Evolutionary conservation across 805 yeast genomes (phyloP).

Genomic region (Suhomyces sp.): DNA sequence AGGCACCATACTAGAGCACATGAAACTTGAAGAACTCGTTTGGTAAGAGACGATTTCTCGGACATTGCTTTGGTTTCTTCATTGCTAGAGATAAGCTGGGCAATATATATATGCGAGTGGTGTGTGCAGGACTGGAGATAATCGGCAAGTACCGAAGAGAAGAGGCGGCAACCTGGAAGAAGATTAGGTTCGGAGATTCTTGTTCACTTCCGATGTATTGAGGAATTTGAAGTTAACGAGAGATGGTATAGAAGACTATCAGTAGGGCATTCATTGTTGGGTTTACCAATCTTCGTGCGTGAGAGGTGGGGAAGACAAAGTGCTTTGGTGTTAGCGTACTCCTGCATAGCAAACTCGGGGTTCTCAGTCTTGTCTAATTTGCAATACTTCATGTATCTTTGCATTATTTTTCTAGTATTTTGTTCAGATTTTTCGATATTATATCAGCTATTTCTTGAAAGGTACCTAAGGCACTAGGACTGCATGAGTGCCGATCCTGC

Average conservation of each 20-base stretch:
- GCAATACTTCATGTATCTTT: background rate
- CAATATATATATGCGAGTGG: background rate
- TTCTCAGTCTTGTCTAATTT: background rate
- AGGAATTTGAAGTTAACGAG: background rate
- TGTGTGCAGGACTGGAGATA: background rate
- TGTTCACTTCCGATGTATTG: background rate
- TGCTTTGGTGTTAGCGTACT: background rate
- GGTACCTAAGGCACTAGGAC: too few relatives aligned
- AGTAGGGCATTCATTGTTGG: background rate
- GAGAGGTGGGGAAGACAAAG: background rate
- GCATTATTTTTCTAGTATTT: background rate
- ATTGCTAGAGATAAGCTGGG: background rate
- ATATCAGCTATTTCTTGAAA: too few relatives aligned
- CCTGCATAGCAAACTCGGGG: background rate
- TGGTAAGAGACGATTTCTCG: slow-evolving; percentile 4
- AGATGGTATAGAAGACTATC: background rate
- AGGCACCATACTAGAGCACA: slow-evolving; percentile 57
- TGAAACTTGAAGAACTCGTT: slow-evolving; percentile 33
- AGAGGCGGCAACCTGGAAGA: background rate
- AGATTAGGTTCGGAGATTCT: background rate
- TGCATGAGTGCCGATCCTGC: too few relatives aligned
- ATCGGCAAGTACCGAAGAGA: background rate
- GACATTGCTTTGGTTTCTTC: background rate
- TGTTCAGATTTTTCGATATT: background rate
- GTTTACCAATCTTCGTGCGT: background rate